A percentile compares a stretch with the other conserved stretches of the same genome.
These are phyloP conservation scores for Phytophthora pinifolia DNA, from an alignment of 352 stramenopile species.

Conservation along the genomic window DNA sequence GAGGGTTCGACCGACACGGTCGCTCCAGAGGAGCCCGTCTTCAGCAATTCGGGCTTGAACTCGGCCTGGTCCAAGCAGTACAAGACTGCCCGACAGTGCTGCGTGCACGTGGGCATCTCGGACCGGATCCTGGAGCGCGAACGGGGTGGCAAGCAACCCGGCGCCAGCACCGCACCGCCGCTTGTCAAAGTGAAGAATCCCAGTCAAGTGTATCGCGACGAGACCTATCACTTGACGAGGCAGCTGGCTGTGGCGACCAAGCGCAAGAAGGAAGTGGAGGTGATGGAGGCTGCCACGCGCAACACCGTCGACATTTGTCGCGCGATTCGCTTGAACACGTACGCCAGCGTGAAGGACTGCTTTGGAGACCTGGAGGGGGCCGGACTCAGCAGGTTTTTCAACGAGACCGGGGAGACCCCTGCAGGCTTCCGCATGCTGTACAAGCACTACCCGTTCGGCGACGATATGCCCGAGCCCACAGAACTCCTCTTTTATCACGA, in stretches of 20 bases:
- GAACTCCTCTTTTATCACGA: constrained; percentile 65
- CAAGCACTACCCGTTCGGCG: constrained; percentile 46
- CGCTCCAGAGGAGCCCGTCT: constrained; percentile 6
- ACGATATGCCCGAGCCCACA: constrained; percentile 49
- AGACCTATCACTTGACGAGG: constrained; percentile 60
- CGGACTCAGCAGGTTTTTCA: constrained; percentile 50
- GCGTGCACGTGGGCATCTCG: constrained; percentile 69
- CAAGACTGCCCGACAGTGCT: constrained; percentile 58
- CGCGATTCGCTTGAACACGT: constrained; percentile 47
- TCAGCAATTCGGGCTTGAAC: constrained; percentile 8
- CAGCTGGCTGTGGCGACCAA: constrained; percentile 45
- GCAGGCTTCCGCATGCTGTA: constrained; percentile 70
- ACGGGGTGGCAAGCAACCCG: constrained; percentile 22
- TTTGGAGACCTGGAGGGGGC: constrained; percentile 52
- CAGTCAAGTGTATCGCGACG: constrained; percentile 58
- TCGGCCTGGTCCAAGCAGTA: constrained; percentile 49
- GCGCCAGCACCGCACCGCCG: constrained; percentile 9
- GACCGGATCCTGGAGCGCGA: constrained; percentile 65
- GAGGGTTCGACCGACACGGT: constrained; percentile 11
- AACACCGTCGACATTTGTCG: constrained; percentile 65
- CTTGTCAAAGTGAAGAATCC: constrained; percentile 55
- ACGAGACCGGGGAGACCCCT: constrained; percentile 44
- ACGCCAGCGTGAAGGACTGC: constrained; percentile 47
- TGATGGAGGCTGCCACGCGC: constrained; percentile 59
- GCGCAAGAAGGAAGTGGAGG: constrained; percentile 50